Evolutionary conservation across 306 rosid species (phyloP).

Genomic region (Echinosophora koreensis): DNA sequence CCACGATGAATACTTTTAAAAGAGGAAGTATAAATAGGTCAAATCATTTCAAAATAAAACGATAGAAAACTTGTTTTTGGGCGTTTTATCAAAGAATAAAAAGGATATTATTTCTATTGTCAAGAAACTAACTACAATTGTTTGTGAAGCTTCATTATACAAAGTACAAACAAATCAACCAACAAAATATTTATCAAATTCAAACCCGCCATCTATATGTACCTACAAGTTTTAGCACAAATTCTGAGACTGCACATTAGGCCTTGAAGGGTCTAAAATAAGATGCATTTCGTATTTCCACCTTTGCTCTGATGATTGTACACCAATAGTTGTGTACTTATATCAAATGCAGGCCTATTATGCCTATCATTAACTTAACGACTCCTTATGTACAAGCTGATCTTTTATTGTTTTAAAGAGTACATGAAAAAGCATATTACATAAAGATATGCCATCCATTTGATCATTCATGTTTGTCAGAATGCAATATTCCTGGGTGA

Average conservation of each 20-base stretch:
- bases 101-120: not conserved
- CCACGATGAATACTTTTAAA: no score
- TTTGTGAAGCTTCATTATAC: not conserved
- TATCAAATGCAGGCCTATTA: no score
- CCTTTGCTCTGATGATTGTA: not conserved
- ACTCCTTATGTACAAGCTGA: not conserved
- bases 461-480: conserved; percentile 20
- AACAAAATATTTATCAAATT: not conserved
- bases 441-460: not conserved
- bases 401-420: conserved; percentile 9
- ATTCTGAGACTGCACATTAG: conserved; percentile 1
- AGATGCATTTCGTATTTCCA: not conserved
- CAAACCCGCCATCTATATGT: conserved; percentile 17
- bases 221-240: conserved; percentile 10
- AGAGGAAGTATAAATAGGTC: no score
- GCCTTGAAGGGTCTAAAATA: conserved; percentile 6
- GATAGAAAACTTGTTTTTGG: not conserved
- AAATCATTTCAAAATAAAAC: not conserved
- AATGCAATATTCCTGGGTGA: conserved; percentile 24
- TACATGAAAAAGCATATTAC: not conserved
- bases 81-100: no score
- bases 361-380: no score
- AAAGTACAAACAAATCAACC: not conserved
- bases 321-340: not conserved
- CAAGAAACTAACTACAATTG: conserved; percentile 6